These are phyloP conservation scores for Plantago coronopus DNA, from an alignment of 305 asterid genomes.

Conservation along the genomic window DNA sequence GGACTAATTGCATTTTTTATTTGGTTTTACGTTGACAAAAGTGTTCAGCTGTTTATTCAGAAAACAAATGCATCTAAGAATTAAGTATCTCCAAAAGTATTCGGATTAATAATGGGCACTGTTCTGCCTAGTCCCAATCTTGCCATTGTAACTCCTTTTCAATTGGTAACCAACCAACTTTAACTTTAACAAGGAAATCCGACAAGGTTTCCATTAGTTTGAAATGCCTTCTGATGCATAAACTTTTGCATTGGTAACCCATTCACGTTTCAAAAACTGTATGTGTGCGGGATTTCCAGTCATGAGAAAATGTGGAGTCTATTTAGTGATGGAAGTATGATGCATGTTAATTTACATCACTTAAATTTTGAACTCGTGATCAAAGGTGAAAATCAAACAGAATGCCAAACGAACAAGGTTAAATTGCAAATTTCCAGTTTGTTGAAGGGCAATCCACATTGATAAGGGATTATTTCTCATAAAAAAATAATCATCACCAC, in stretches of 20 bases:
- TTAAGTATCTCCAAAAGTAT: not conserved
- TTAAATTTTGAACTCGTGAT: not conserved
- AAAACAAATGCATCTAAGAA: not conserved
- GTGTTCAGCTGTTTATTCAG: not conserved
- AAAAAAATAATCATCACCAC: too few relatives aligned
- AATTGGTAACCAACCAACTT: not conserved
- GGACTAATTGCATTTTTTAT: not conserved
- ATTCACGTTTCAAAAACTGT: not conserved
- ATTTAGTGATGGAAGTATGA: not conserved
- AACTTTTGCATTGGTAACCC: not conserved
- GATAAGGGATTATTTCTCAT: too few relatives aligned
- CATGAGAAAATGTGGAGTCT: not conserved
- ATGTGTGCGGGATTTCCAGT: not conserved
- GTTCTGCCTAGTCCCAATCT: not conserved
- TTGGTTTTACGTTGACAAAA: not conserved
- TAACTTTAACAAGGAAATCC: not conserved
- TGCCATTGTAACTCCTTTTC: not conserved
- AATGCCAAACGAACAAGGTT: not conserved
- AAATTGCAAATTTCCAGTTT: not conserved
- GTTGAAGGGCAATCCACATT: not conserved
- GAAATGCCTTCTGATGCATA: not conserved
- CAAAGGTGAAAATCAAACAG: not conserved
- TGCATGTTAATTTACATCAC: not conserved
- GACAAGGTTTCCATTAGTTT: not conserved
- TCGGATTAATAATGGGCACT: too few relatives aligned